phyloP scores from a whole-genome alignment of 73 alveolate genomes.

The Paramecium primaurelia region DNA sequence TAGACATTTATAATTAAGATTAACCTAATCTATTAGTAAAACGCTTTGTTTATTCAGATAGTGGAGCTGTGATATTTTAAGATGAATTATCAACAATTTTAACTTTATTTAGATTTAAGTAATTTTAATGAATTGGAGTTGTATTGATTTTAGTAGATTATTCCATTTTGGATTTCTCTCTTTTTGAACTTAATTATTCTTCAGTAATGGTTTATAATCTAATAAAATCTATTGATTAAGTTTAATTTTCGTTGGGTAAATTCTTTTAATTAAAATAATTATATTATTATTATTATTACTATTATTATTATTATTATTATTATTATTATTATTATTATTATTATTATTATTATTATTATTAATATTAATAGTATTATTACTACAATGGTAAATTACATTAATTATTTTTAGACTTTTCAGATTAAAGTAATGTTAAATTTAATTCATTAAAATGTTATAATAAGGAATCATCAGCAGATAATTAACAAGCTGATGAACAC shows the following conservation, averaged over 20 bases:
- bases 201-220: slow-evolving; percentile 31
- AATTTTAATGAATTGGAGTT: not conserved
- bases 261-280: not conserved
- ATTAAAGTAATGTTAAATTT: not conserved
- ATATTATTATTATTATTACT: not conserved
- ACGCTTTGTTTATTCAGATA: not conserved
- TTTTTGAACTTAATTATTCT: slow-evolving; percentile 17
- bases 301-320: not conserved
- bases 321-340: not conserved
- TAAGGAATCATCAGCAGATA: slow-evolving; percentile 44
- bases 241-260: not conserved
- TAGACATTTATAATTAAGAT: not conserved
- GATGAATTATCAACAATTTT: not conserved
- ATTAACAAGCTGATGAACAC: not conserved
- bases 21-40: not conserved
- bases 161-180: slow-evolving; percentile 3
- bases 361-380: not conserved
- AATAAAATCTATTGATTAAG: not conserved
- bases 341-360: not conserved
- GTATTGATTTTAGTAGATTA: not conserved
- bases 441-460: slow-evolving; percentile 31
- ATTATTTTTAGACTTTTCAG: not conserved
- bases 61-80: not conserved
- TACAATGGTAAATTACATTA: not conserved
- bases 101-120: not conserved